Base-by-base conservation (phyloP, 352 stramenopile species). In the Phytopythium mirpurense region DNA sequence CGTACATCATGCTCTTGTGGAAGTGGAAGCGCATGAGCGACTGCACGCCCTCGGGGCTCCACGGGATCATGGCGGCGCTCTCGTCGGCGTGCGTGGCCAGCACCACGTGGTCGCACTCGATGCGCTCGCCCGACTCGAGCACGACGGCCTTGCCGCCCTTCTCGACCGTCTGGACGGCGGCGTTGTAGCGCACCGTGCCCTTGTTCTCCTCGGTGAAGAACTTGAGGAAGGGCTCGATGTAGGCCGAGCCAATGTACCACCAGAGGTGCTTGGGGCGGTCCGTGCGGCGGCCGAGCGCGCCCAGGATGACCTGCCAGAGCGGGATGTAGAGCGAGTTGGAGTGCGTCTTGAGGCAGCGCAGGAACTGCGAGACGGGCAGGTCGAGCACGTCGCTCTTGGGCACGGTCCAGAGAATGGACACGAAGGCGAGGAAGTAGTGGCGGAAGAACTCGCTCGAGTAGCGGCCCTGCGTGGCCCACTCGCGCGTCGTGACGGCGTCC, bases 1-100 rank as follows among this genome's bases (percentile, higher is more conserved):
- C 70, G 59, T 90, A 93, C 70, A 93, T 90, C 76, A 88, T 90
- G 60, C 78, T 87, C 68, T 91, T 91, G 78, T 93, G 83, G 75
- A 72, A 93, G 61, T 83, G 65, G 68, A 78, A 93, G 51, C 81
- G 76, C 78, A 86, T 88, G 42, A 93, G 65, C 59, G 75, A 86
- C 44, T 72, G 66, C 58, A 78, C 73, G 40, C 75, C 78, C 37
- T 70, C 67, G 41, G 78, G 65, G 55, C 76, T 89, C 80, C 80
- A 93, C 40, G 67, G 60, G 23, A 93, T 71, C 63, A 94, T 81
- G 16, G 76, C 53, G 21, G 83, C 83, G 54, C 73, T 87, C 62
- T 87, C 75, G 51, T 94, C 83, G 10, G 81, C 81, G 66, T 94
- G 83, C 11, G 74, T 87, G 38, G 83, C 83, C 0, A 94, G 71